Evolutionary conservation across 371 early-diverging fungal genomes (phyloP), one percentile per base, ranked within the genome.

Genomic region (Umbelopsis sp.): DNA sequence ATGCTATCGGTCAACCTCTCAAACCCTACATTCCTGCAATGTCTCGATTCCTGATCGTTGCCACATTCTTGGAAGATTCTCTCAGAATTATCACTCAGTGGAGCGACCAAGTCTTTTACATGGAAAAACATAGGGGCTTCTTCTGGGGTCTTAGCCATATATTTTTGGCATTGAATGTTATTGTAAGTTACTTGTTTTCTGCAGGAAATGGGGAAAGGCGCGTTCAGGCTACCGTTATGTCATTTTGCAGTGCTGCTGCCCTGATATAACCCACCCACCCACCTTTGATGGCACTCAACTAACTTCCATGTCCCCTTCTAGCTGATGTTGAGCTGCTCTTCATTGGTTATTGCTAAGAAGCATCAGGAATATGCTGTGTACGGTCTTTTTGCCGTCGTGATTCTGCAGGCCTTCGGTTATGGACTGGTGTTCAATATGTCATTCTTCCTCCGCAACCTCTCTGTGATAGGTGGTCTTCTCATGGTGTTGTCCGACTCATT

Each of bases 61-160:
- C 94, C 52, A 98, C 98, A 29, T 98, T 97, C 84, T 78, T 96
- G 65, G 98, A 97, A 79, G 98, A 97, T 79, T 88, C 97, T 5
- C 73, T 97, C 44, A 89, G 98, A 57, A 95, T 97, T 67, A 70
- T 87, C 63, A 86, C 91, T 57, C 96, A 97, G 74, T 97, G 96
- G 91, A 70, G 77, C 62, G 95, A 96, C 73, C 97, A 98, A 84
- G 77, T 92, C 32, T 84, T 77, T 66, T 98, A 89, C 77, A 85
- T 98, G 75, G 82, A 92, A 65, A 80, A 88, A 63, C 84, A 87
- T 71, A 89, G 94, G 66, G 86, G 90, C 63, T 94, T 97, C 74
- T 92, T 93, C 3, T 83, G 81, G 75, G 88, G 89, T 11, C 20
- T 92, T 25, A 89, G 93, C 69, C 92, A 96, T 72, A 29, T 93